phyloP scores from a whole-genome alignment of 2,329 filamentous ascomycete species.

The Colletotrichum horii region DNA sequence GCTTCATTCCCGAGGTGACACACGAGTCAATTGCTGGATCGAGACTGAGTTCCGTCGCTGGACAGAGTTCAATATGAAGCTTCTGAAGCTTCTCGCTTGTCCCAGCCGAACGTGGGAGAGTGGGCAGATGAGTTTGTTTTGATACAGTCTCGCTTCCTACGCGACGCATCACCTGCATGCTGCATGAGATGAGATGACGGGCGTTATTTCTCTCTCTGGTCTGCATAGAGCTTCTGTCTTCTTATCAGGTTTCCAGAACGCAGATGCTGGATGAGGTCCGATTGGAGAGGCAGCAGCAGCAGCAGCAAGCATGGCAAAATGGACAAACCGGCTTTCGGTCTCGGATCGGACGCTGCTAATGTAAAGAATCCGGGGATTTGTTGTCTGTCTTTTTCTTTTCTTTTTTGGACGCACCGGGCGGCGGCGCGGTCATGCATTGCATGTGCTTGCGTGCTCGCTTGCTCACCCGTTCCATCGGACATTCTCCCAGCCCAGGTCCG shows the following conservation, averaged over 20 bases:
- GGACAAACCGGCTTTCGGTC: not conserved
- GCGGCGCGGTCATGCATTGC: too few species aligned
- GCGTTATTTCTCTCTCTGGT: not conserved
- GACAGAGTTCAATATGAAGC: not conserved
- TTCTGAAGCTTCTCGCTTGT: not conserved
- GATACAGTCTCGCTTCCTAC: not conserved
- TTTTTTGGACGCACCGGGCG: too few species aligned
- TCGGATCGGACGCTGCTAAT: not conserved
- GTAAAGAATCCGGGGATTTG: not conserved
- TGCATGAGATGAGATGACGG: not conserved
- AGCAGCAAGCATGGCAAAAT: not conserved
- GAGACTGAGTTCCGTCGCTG: not conserved
- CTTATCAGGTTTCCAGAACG: not conserved
- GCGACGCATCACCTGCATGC: not conserved
- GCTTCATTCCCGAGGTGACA: not conserved
- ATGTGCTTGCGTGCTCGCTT: not conserved
- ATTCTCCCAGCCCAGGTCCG: not conserved
- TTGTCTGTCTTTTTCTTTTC: not conserved
- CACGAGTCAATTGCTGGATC: not conserved
- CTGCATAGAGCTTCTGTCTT: not conserved
- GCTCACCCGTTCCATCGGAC: not conserved
- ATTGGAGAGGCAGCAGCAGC: not conserved
- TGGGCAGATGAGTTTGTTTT: not conserved
- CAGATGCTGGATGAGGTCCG: too few species aligned
- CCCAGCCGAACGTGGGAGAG: not conserved